Evolutionary conservation across 257 asterid species (phyloP), one percentile per base, ranked within the genome.

Genomic region (Jacaranda mimosifolia): DNA sequence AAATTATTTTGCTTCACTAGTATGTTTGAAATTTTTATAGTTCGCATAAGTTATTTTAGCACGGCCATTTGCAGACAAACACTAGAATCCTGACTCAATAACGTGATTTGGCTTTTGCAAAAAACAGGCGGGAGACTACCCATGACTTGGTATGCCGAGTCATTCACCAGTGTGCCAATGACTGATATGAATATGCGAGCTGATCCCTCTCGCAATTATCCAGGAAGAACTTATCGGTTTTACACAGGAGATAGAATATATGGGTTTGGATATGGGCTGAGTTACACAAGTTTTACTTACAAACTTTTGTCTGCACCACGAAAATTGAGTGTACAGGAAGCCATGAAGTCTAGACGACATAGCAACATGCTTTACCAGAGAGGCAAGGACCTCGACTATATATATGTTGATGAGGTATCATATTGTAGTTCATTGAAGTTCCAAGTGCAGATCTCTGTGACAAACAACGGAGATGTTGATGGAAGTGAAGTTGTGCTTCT

Each of bases 131-230:
- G 98, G 75, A 88, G 87, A 81, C 74, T 89, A 46, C 90, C 98
- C 11, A 75, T 93, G 85, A 93, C 97, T 21, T 95, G 99, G 99
- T 95, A 95, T 80, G 96, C 92, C 1, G 98, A 91, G 81, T 89
- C 99, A 39, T 95, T 86, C 88, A 91, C 97, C 55, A 79, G 70
- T 6, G 82, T 90, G 64, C 91, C 97, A 13, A 95, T 95, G 99
- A 93, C 32, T 9, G 87, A 93, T 84, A 95, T 95, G 99, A 87
- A 83, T 87, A 91, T 95, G 99, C 84, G 99, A 71, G 91, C 98
- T 39, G 96, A 95, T 72, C 88, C 90, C 49, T 77, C 93, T 19
- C 90, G 87, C n/a, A 84, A 87, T 66, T 95, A 90, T 83, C 97
- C 97, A 0, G 98, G 99, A 86, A 86, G 99, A 83, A 95, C 97